Evolutionary conservation across 371 early-diverging fungal genomes (phyloP).

Genomic region (Funneliformis caledonium): DNA sequence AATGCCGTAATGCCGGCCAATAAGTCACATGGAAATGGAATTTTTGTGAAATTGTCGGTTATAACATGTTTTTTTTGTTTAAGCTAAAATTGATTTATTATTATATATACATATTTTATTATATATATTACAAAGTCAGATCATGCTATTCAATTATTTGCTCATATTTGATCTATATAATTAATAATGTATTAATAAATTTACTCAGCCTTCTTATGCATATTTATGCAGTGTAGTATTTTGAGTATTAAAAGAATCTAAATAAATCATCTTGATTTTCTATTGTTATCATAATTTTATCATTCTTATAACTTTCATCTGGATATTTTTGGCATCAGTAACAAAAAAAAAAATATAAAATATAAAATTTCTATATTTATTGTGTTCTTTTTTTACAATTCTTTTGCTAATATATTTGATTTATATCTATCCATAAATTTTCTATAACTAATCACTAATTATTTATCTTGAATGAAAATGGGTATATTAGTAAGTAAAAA

Average conservation of each 20-base stretch:
- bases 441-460: not conserved
- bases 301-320: conserved; percentile 13
- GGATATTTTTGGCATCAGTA: conserved; percentile 6
- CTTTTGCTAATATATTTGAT: not conserved
- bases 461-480: conserved; percentile 16
- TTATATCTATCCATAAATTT: conserved; percentile 3
- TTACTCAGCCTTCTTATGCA: not conserved
- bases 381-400: conserved; percentile 17
- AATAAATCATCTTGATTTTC: not conserved
- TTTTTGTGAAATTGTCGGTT: too few relatives aligned
- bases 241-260: not conserved
- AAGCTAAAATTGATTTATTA: not conserved
- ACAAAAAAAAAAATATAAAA: conserved; percentile 19
- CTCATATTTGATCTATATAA: too few relatives aligned
- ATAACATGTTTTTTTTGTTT: too few relatives aligned
- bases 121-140: too few relatives aligned
- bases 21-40: too few relatives aligned
- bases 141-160: too few relatives aligned
- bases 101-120: too few relatives aligned
- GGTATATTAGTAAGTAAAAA: conserved; percentile 4
- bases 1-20: too few relatives aligned
- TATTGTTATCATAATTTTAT: conserved; percentile 19
- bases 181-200: too few relatives aligned
- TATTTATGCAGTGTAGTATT: conserved; percentile 7
- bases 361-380: conserved; percentile 20